Evolutionary conservation across 805 yeast species (phyloP).

Genomic region (Metschnikowia cerradonensis): DNA sequence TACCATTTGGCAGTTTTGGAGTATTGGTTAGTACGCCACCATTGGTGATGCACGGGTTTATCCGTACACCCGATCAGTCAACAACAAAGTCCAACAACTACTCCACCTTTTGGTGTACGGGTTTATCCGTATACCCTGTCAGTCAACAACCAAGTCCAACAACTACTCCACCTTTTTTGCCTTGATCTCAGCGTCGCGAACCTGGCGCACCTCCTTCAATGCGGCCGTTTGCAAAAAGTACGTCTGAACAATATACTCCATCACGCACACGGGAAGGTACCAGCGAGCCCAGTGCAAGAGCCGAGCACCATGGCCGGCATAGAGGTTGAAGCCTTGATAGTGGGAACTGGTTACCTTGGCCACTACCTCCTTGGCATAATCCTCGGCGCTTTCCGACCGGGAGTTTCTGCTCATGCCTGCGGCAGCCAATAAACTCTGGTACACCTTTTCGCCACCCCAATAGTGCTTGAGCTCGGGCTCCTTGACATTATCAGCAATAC

Average conservation of each 20-base stretch:
- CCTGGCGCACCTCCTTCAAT: conserved; percentile 5
- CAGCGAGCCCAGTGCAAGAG: conserved; percentile 12
- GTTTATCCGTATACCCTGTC: no score
- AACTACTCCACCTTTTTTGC: neutral
- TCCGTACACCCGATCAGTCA: no score
- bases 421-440: conserved; percentile 8
- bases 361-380: conserved; percentile 15
- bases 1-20: no score
- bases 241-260: conserved; percentile 9
- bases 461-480: conserved; percentile 3
- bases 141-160: no score
- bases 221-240: conserved; percentile 14
- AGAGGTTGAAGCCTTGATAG: conserved; percentile 16
- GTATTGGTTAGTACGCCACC: no score
- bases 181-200: conserved; percentile 1
- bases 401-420: conserved; percentile 14
- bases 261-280: conserved; percentile 13
- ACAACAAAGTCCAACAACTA: no score
- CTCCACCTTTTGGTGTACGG: no score
- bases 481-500: conserved; percentile 21
- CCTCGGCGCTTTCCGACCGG: conserved; percentile 4
- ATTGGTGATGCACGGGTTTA: no score
- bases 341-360: conserved; percentile 6
- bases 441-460: conserved; percentile 9
- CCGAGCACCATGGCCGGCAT: conserved; percentile 11